Evolutionary conservation across 495 filamentous ascomycete genomes (phyloP).

Genomic region (Trichoderma parareesei): DNA sequence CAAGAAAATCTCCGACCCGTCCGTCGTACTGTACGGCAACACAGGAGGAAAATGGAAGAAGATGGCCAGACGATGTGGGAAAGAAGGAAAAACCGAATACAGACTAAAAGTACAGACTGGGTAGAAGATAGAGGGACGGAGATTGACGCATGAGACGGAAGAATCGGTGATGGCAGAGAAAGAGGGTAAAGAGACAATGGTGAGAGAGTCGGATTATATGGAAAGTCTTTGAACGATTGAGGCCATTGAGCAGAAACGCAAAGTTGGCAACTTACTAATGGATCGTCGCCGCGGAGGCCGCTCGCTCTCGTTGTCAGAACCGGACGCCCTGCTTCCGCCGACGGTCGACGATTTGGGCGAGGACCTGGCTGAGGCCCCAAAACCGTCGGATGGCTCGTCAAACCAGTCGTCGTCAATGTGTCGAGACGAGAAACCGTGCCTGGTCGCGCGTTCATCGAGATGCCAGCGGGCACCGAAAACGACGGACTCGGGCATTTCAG

Average conservation of each 20-base stretch:
- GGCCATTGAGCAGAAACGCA: neutral
- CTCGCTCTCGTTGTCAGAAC: neutral
- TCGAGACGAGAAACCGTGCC: neutral
- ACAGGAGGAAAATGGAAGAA: neutral
- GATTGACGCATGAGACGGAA: neutral
- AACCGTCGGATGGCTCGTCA: neutral
- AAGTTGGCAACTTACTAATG: neutral
- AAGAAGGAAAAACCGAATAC: neutral
- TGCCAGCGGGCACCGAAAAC: neutral
- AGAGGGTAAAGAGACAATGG: neutral
- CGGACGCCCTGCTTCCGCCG: neutral
- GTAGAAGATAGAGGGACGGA: neutral
- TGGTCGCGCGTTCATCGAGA: neutral
- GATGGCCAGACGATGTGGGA: neutral
- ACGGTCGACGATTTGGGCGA: too few relatives aligned
- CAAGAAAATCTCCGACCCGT: neutral
- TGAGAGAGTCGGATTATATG: neutral
- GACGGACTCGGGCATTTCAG: neutral
- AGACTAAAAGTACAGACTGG: neutral
- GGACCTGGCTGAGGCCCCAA: neutral
- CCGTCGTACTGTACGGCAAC: neutral
- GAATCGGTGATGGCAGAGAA: neutral
- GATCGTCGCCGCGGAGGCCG: neutral
- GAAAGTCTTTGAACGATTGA: neutral
- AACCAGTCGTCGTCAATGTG: conserved; percentile 7